Base-by-base conservation (phyloP, 257 asterid species). In the Fraxinus americana region DNA sequence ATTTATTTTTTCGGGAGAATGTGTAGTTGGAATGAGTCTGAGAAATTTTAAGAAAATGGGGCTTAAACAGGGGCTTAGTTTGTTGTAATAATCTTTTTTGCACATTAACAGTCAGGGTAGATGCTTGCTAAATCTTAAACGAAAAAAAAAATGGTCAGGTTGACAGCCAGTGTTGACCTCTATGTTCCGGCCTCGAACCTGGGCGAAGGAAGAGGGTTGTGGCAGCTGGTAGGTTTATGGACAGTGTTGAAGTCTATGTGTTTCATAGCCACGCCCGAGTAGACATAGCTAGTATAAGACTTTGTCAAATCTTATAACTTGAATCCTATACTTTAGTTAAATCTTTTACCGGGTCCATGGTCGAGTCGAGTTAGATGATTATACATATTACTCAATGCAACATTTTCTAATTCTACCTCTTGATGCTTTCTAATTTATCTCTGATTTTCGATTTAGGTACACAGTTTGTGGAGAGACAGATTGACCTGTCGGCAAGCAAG, bases 401-500 rank as follows among this genome's bases (percentile, higher is more conserved):
- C 7, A 29, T 14, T 30, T 66, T 32, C 63, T 43, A 32, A 16
- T 29, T 75, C 23, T 11, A 68, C 43, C 34, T 74, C 67, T 48
- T 80, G 48, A 23, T 63, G 38, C 70, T 71, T 72, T 78, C 29
- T 69, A 34, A 73, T 41, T 50, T 81, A 66, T 23, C 81, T 34
- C 10, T 9, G 21, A 7, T 25, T n/a, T 71, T 80, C 74, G 78
- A 4, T 41, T 67, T 83, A 67, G 82, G 76, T 70, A 73, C 70
- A 34, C 1, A 50, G 36, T 72, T 75, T 74, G 66, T 80, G 86
- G 74, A 81, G 63, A 30, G 78, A 76, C 76, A 75, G 73, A 75
- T 41, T 57, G 72, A 52, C 70, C 39, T 81, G 83, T 74, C 76
- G 78, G 79, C 78, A 67, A 72, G 76, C 63, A 78, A 66, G 71